Conservation (phyloP, 495 filamentous ascomycete genomes). For the Lasiosphaeria miniovina region DNA sequence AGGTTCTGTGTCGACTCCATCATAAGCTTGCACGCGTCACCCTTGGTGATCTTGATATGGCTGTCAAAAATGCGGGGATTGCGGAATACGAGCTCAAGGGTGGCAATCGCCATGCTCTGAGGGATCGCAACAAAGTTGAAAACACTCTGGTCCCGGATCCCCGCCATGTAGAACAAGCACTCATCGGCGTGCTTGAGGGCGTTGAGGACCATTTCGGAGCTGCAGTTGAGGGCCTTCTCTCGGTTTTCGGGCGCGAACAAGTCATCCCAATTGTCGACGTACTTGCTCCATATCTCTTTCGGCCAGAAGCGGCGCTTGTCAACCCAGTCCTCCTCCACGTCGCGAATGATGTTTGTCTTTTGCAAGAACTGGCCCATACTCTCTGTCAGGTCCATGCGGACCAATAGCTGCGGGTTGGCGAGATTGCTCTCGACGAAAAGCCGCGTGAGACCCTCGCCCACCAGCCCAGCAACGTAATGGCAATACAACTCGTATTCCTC, state of each 20-base stretch:
- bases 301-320: slow-evolving; percentile 92
- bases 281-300: slow-evolving; percentile 91
- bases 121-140: slow-evolving; percentile 99
- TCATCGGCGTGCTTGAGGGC: slow-evolving; percentile 85
- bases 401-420: slow-evolving; percentile 78
- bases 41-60: slow-evolving; percentile 96
- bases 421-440: slow-evolving; percentile 86
- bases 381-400: slow-evolving; percentile 77
- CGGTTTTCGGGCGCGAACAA: slow-evolving; percentile 79
- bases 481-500: slow-evolving; percentile 94
- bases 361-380: slow-evolving; percentile 97
- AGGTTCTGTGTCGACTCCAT: slow-evolving; percentile 88
- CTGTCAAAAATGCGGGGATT: slow-evolving; percentile 84
- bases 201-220: slow-evolving; percentile 91
- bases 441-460: slow-evolving; percentile 88
- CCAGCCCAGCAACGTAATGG: slow-evolving; percentile 94
- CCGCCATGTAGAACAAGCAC: slow-evolving; percentile 95
- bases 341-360: slow-evolving; percentile 98
- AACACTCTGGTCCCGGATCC: slow-evolving; percentile 93
- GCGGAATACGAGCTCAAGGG: slow-evolving; percentile 84
- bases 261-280: slow-evolving; percentile 85
- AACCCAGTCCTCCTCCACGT: slow-evolving; percentile 83
- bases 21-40: slow-evolving; percentile 89
- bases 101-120: slow-evolving; percentile 98
- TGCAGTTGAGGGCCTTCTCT: slow-evolving; percentile 79